Base-by-base conservation (phyloP, 2,329 filamentous ascomycete genomes). In the Aureobasidium lini region DNA sequence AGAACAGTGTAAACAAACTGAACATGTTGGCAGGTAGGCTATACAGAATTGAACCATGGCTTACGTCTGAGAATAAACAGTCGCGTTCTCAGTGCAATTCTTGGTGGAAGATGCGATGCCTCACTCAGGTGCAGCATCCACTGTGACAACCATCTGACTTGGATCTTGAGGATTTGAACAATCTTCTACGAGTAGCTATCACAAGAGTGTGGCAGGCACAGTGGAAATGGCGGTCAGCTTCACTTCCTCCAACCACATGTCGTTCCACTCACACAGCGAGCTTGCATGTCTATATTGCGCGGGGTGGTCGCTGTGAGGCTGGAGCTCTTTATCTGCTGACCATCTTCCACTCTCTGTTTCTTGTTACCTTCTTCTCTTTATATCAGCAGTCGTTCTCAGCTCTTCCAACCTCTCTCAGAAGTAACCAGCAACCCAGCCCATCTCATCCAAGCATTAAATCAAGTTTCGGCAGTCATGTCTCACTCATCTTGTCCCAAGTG, bases 401-500 rank as follows among this genome's bases (percentile, higher is more conserved):
- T 18, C 18, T 11, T 2, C 31, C 11, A n/a, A 15, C 7, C 7
- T 18, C 13, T 18, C 5, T 9, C 58, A 10, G 36, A 31, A 34
- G 11, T 13, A 23, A 18, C 52, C 23, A 52, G 23, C 23, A 50
- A 40, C 9, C 43, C 13, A 10, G 29, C 13, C 28, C 34, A 15
- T 15, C 15, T 11, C 32, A 37, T n/a, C 31, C 32, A 18, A 49
- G 10, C 32, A 29, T 36, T 11, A 7, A 31, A 32, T 31, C 43
- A 8, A 13, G 13, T 18, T 28, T 5, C 11, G 40, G 32, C 34
- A 40, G 15, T 28, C 44, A 63, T 58, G 60, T 40, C 37, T 10
- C 62, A 61, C 60, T 37, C 56, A 13, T 39, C 61, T 61, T 70
- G 69, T 57, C 70, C 70, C 31, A 71, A 70, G 61, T 72, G 70